These are phyloP conservation scores for Volvariella surrecta DNA, from an alignment of 1,284 basidiomycete species.

Conservation along the genomic window DNA sequence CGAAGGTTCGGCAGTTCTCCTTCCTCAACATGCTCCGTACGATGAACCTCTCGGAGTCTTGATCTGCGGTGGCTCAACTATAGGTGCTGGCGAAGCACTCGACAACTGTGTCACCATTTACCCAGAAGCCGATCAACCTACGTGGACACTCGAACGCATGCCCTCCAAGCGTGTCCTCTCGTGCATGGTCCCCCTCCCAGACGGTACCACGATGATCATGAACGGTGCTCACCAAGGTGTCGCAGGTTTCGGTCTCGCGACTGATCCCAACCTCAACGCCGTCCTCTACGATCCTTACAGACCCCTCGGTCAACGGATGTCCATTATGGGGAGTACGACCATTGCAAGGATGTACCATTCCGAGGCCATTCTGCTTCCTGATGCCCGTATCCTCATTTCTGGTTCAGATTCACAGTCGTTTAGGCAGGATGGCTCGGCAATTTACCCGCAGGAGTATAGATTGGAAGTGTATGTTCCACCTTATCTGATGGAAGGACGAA, in stretches of 20 bases:
- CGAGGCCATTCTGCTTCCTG: constrained; percentile 58
- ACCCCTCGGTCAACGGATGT: constrained; percentile 52
- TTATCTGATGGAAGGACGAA: constrained; percentile 52
- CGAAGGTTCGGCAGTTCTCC: constrained; percentile 58
- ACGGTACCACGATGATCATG: constrained; percentile 66
- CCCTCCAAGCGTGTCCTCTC: constrained; percentile 70
- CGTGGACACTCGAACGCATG: constrained; percentile 69
- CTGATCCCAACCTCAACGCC: constrained; percentile 54
- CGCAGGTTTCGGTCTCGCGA: constrained; percentile 66
- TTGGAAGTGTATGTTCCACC: constrained; percentile 73
- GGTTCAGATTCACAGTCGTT: constrained; percentile 64
- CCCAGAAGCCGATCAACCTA: constrained; percentile 49
- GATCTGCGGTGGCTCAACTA: constrained; percentile 70
- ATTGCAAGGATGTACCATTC: constrained; percentile 81
- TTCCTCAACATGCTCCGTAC: constrained; percentile 65
- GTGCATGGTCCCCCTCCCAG: constrained; percentile 64
- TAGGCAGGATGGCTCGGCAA: constrained; percentile 26
- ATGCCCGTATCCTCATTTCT: constrained; percentile 64
- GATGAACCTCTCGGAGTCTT: constrained; percentile 61
- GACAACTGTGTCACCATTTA: constrained; percentile 65
- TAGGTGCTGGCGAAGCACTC: constrained; percentile 41
- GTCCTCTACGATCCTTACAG: constrained; percentile 61
- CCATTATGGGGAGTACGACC: constrained; percentile 60
- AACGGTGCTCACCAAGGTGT: constrained; percentile 62
- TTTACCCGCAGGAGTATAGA: constrained; percentile 61